phyloP scores from a whole-genome alignment of 2,329 filamentous ascomycete genomes.

The Aspergillus japonicus region DNA sequence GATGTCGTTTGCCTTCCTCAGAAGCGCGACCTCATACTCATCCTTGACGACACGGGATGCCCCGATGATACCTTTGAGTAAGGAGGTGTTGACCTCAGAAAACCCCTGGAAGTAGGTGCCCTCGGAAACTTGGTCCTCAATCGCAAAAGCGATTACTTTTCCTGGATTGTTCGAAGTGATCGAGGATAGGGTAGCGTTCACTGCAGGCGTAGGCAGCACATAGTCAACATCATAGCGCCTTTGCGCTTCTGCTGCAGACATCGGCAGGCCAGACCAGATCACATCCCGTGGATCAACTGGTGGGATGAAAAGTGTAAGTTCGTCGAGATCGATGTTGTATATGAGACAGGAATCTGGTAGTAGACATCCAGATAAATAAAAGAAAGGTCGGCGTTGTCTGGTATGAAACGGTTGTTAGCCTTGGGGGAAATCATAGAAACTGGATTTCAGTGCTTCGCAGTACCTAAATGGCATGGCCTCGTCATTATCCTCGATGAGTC shows the following conservation, averaged over 20 bases:
- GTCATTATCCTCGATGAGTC: constrained; percentile 86
- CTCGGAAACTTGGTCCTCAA: constrained; percentile 73
- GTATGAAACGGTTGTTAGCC: constrained; percentile 12
- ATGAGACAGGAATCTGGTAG: constrained; percentile 76
- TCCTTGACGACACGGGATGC: constrained; percentile 79
- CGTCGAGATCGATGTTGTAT: constrained; percentile 73
- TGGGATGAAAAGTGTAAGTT: constrained; percentile 85
- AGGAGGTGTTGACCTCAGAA: constrained; percentile 59
- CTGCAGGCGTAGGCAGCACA: constrained; percentile 68
- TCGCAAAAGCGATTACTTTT: constrained; percentile 66
- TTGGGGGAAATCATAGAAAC: neutral
- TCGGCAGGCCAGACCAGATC: constrained; percentile 88
- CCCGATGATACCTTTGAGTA: constrained; percentile 72
- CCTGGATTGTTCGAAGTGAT: constrained; percentile 37
- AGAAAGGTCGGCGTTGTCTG: constrained; percentile 89
- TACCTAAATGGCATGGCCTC: constrained; percentile 77
- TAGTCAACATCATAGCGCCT: constrained; percentile 77
- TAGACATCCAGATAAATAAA: constrained; percentile 85
- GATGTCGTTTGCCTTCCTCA: constrained; percentile 77
- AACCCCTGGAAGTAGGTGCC: constrained; percentile 70
- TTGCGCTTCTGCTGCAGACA: constrained; percentile 72
- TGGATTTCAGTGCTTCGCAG: neutral
- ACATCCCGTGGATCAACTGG: constrained; percentile 82
- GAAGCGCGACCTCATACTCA: constrained; percentile 77
- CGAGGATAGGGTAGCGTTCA: constrained; percentile 69